phyloP scores from a whole-genome alignment of 129 eudicot species.

The Rutidosis leptorrhynchoides region DNA sequence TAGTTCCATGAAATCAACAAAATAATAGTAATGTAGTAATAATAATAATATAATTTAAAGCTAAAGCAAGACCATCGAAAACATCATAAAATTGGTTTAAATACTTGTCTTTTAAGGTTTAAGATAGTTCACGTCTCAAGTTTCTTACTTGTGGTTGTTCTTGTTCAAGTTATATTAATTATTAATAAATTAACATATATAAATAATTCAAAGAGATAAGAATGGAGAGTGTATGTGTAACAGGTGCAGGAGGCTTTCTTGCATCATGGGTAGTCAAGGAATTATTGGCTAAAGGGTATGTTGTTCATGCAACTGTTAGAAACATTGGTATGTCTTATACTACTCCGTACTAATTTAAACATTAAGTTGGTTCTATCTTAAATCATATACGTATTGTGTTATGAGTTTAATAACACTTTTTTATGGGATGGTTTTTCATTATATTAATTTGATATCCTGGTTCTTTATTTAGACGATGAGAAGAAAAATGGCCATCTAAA shows the following conservation, averaged over 20 bases:
- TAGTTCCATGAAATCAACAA: too few relatives aligned
- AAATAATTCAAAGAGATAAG: not conserved
- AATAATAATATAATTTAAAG: too few relatives aligned
- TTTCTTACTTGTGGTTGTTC: too few relatives aligned
- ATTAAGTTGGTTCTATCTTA: not conserved
- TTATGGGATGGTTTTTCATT: not conserved
- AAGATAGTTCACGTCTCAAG: too few relatives aligned
- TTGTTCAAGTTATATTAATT: too few relatives aligned
- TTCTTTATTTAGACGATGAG: conserved; percentile 26
- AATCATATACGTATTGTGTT: too few relatives aligned
- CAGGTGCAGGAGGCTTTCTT: conserved; percentile 31
- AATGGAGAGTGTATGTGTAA: conserved; percentile 13
- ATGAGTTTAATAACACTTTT: too few relatives aligned
- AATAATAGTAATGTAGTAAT: too few relatives aligned
- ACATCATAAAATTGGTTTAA: too few relatives aligned
- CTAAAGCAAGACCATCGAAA: too few relatives aligned
- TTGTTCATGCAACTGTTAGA: conserved; percentile 32
- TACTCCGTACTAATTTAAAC: not conserved
- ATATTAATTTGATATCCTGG: not conserved
- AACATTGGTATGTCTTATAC: conserved; percentile 14
- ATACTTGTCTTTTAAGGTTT: too few relatives aligned
- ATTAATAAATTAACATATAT: too few relatives aligned
- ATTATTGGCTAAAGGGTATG: conserved; percentile 25
- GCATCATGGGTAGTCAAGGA: conserved; percentile 34
- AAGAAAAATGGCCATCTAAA: conserved; percentile 39